Conservation (phyloP, 2,329 filamentous ascomycete species). For the Microdochium nivale region DNA sequence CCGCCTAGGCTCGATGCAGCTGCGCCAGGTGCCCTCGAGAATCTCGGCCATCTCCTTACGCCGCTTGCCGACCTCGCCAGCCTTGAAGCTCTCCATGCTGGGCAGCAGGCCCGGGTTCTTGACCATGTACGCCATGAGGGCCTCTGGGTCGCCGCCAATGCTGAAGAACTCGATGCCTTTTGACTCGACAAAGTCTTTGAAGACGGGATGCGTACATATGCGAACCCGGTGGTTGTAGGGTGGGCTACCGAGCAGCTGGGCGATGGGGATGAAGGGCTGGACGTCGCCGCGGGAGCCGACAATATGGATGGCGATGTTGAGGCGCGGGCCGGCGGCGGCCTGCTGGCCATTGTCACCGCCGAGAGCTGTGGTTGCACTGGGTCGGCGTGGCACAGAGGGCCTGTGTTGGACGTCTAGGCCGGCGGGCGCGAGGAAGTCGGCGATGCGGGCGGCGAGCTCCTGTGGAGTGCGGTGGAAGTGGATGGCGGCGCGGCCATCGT, state of each 20-base stretch:
- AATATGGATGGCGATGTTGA: conserved; percentile 52
- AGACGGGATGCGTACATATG: conserved; percentile 48
- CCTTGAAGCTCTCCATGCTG: conserved; percentile 22
- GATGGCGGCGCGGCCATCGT: conserved; percentile 72
- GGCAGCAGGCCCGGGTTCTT: conserved; percentile 29
- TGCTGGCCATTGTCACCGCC: conserved; percentile 24
- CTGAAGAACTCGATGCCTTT: conserved; percentile 49
- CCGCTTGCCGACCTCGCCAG: conserved; percentile 25
- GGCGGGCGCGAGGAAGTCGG: background rate
- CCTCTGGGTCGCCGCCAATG: conserved; percentile 35
- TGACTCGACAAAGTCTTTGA: conserved; percentile 47
- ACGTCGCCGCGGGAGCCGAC: conserved; percentile 53
- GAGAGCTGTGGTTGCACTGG: conserved; percentile 47
- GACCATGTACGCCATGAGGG: conserved; percentile 42
- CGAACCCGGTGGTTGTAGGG: conserved; percentile 47
- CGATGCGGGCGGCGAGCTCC: conserved; percentile 58
- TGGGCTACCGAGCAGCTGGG: conserved; percentile 41
- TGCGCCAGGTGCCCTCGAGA: conserved; percentile 27
- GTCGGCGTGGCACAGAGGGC: conserved; percentile 35
- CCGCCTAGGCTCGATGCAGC: conserved; percentile 21
- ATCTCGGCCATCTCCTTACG: conserved; percentile 27
- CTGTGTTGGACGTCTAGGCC: background rate
- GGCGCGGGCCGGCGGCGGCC: conserved; percentile 31
- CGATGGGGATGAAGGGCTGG: conserved; percentile 52
- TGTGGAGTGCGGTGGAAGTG: conserved; percentile 65